A percentile compares a stretch with the other conserved stretches of the same genome.
phyloP scores from a whole-genome alignment of 768 basidiomycete species.

The Pulveroboletus sp. region DNA sequence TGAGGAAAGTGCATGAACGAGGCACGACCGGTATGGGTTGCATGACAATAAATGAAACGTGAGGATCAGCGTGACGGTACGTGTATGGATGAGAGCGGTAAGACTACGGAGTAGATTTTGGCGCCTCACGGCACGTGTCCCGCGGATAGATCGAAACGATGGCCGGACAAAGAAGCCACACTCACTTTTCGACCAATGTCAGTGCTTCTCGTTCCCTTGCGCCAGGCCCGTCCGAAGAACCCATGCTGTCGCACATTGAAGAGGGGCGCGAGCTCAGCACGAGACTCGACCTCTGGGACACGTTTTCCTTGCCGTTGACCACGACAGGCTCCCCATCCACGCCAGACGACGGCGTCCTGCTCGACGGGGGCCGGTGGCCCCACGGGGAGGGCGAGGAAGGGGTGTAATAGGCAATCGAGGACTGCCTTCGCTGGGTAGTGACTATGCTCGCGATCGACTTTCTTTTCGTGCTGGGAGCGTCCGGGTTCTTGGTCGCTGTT shows the following conservation, averaged over 20 bases:
- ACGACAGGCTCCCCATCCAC: conserved; percentile 1
- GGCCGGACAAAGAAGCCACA: conserved; percentile 7
- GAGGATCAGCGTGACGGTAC: not conserved
- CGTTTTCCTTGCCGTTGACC: conserved; percentile 8
- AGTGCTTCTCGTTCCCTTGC: conserved; percentile 38
- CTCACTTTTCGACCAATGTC: conserved; percentile 72
- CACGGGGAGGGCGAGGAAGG: conserved; percentile 26
- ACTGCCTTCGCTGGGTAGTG: conserved; percentile 20
- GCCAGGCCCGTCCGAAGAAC: conserved; percentile 6
- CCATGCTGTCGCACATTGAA: conserved; percentile 19
- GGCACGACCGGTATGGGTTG: too few species aligned
- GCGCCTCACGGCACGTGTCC: not conserved
- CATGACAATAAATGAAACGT: not conserved
- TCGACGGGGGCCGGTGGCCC: conserved; percentile 7
- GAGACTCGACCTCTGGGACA: conserved; percentile 21
- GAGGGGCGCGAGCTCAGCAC: conserved; percentile 11
- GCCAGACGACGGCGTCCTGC: conserved; percentile 3
- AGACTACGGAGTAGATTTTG: too few species aligned
- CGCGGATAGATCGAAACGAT: not conserved
- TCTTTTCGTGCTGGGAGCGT: not conserved
- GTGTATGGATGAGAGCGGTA: too few species aligned
- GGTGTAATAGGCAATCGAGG: conserved; percentile 29
- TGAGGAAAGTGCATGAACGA: not conserved
- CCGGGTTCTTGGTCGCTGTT: not conserved
- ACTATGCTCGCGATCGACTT: not conserved